Evolutionary conservation across 2,329 filamentous ascomycete species (phyloP), one percentile per base, ranked within the genome.

Genomic region (Salinomyces thailandicus): DNA sequence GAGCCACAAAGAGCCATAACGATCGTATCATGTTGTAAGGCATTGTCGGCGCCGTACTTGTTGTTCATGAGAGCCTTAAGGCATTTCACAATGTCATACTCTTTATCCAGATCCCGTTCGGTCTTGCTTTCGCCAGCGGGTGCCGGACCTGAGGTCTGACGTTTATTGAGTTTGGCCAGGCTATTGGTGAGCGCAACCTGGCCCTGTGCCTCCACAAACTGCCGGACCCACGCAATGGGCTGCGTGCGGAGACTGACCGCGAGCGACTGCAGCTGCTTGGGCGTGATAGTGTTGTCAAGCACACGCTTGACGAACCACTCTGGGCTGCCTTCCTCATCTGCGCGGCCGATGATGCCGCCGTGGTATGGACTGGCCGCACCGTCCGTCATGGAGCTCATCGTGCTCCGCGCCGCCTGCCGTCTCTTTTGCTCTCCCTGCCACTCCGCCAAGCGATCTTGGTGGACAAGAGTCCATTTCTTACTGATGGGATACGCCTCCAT

Each of bases 1-100:
- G 85, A 94, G 15, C 78, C 86, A 33, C 81, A 84, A 30, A 98
- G 71, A 1, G 91, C 84, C 38, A 93, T 77, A 45, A 95, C 80
- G 45, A 96, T 84, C 56, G 89, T 85, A 55, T 91, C 83, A 57
- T 96, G 87, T 42, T 77, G 71, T 39, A 98, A 69, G 13, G 91
- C 91, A 71, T 98, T 87, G 58, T 98, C 91, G 43, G 91, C 91
- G 43, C 91, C 91, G 59, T 93, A 96, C 60, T 94, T 95, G 73
- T 95, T 98, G 75, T 98, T 98, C 82, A 96, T 93, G 39, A 96
- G 65, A 19, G 87, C 86, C 67, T 96, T 96, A 40, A 98, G 64
- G 65, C 91, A 96, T 65, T 98, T 98, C 57, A 94, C 77, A 45
- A 98, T 94, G 57, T 96, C 91, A 58, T 96, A 96, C 63, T 94